Evolutionary conservation across 116 monocot genomes (phyloP).

Genomic region (Trichopus zeylanicus): DNA sequence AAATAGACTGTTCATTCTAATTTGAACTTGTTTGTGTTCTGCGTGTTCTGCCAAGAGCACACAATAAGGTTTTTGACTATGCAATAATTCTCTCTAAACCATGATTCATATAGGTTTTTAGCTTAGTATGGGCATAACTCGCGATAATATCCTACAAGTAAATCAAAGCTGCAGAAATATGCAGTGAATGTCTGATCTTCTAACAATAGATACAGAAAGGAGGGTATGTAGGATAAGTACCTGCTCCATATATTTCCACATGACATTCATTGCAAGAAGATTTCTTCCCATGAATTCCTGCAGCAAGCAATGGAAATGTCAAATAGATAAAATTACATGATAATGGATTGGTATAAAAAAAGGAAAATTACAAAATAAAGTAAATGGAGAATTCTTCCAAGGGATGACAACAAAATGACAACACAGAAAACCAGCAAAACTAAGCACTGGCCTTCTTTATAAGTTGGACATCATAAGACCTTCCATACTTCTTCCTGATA

Average conservation of each 20-base stretch:
- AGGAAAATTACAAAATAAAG: neutral
- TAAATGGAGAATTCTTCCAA: neutral
- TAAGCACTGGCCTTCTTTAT: conserved; percentile 73
- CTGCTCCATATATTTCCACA: conserved; percentile 99
- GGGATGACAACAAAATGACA: neutral
- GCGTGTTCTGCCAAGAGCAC: no score
- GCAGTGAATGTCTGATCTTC: no score
- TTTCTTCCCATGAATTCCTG: conserved; percentile 98
- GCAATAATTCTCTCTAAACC: no score
- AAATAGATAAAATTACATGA: neutral
- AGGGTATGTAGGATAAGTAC: conserved; percentile 13
- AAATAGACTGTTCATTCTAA: no score
- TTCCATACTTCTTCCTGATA: conserved; percentile 92
- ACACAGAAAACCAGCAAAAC: neutral
- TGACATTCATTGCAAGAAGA: conserved; percentile 95
- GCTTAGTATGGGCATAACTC: no score
- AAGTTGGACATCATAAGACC: conserved; percentile 97
- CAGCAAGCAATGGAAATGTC: conserved; percentile 14
- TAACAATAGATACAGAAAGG: neutral
- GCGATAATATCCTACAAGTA: no score
- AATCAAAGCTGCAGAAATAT: neutral
- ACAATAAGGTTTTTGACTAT: no score
- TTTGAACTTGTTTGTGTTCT: no score
- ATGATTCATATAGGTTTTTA: no score
- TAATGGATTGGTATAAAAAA: neutral